Evolutionary conservation across 768 basidiomycete genomes (phyloP).

Genomic region (Tylopilus sp.): DNA sequence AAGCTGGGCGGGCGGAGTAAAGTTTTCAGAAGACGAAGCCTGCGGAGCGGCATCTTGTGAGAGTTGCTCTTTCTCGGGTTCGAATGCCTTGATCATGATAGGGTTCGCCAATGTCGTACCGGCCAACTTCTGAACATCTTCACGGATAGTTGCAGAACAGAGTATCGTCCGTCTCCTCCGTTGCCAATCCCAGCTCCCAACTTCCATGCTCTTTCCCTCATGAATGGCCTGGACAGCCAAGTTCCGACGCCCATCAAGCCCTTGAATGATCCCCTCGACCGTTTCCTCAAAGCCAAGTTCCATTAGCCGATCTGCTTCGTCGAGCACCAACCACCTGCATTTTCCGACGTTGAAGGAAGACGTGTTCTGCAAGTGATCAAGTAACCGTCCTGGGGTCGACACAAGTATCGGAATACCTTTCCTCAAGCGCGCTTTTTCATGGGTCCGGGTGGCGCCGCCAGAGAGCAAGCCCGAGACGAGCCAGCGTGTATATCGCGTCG

Average conservation of each 20-base stretch:
- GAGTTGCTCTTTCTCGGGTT: slow-evolving; percentile 36
- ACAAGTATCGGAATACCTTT: slow-evolving; percentile 96
- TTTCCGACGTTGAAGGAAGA: slow-evolving; percentile 90
- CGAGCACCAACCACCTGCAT: slow-evolving; percentile 92
- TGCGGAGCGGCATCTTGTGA: slow-evolving; percentile 11
- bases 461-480: slow-evolving; percentile 90
- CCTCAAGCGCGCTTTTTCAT: slow-evolving; percentile 93
- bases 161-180: slow-evolving; percentile 78
- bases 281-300: slow-evolving; percentile 98
- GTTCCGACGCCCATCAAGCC: slow-evolving; percentile 77
- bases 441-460: slow-evolving; percentile 89
- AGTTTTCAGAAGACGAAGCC: slow-evolving; percentile 46
- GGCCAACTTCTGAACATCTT: slow-evolving; percentile 91
- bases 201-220: slow-evolving; percentile 65
- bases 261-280: slow-evolving; percentile 83
- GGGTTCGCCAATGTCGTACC: slow-evolving; percentile 78
- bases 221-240: slow-evolving; percentile 65
- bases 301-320: slow-evolving; percentile 97
- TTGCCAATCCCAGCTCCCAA: slow-evolving; percentile 85
- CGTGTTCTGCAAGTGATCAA: slow-evolving; percentile 97
- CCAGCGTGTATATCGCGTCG: slow-evolving; percentile 72
- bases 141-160: slow-evolving; percentile 95
- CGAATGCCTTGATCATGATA: slow-evolving; percentile 75
- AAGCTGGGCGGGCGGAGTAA: slow-evolving; percentile 93
- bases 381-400: slow-evolving; percentile 88